Evolutionary conservation across 768 basidiomycete species (phyloP), one percentile per base, ranked within the genome.

Genomic region (Filobasidium wieringae): DNA sequence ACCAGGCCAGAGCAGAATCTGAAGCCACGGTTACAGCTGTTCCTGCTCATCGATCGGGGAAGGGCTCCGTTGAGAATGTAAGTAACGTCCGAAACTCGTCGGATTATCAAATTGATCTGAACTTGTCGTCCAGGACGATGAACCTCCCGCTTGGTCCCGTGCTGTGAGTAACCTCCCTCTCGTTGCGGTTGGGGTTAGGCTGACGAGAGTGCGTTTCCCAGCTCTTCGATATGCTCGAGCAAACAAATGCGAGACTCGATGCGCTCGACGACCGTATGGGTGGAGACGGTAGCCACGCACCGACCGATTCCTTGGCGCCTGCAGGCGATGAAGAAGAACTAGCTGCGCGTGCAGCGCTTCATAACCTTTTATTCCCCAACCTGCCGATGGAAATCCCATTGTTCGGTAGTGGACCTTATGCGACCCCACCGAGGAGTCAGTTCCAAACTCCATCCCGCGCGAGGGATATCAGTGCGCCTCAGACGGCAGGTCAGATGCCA

Each of bases 201-300:
- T 34, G 14, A 36, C 32, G 15, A 8, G 11, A 5, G 7, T 50
- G 30, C 39, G 11, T 27, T 22, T 7, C 34, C n/a, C 31, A 61
- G 60, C 55, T 61, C 24, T 61, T 61, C 26, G 55, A 61, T 7
- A 61, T 61, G 60, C 55, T 61, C 1, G 54, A 55, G 22, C 34
- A 56, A 30, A 57, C 60, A 1, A 56, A 57, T 19, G 51, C 37
- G 14, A 50, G 60, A 15, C 55, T 61, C 9, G 34, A 61, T 26
- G 60, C 56, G 27, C 24, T 61, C 7, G 60, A 61, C 19, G 30
- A 51, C 2, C 49, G 51, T 17, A 30, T 60, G 27, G 29, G 15
- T 17, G 27, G 32, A 9, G 30, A n/a, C 33, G 29, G 11, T 24
- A 19, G 29, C 7, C 22, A 19, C 2, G 43, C 22, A 4, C 33